Conservation (phyloP, 2,329 filamentous ascomycete genomes). For the Paraphaeosphaeria sporulosa region DNA sequence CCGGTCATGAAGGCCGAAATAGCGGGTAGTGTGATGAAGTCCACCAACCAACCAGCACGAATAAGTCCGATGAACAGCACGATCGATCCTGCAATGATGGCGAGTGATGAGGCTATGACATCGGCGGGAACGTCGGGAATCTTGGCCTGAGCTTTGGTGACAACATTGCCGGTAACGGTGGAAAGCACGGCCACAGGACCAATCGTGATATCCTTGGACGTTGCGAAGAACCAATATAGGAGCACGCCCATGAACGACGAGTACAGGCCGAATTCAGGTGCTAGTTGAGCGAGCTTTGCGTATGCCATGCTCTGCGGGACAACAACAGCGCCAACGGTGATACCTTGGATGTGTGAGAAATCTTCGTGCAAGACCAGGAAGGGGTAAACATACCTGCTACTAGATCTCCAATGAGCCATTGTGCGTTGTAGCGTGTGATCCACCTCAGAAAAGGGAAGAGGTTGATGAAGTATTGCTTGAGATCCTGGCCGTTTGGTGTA, state of each 20-base stretch:
- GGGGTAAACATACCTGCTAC: slow-evolving; percentile 73
- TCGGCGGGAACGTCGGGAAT: slow-evolving; percentile 47
- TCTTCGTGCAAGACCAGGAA: neutral
- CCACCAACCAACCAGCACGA: slow-evolving; percentile 88
- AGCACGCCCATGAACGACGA: slow-evolving; percentile 96
- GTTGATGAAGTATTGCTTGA: slow-evolving; percentile 68
- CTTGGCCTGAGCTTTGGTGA: slow-evolving; percentile 66
- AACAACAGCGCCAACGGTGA: slow-evolving; percentile 79
- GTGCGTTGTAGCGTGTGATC: slow-evolving; percentile 86
- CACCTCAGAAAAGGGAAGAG: slow-evolving; percentile 91
- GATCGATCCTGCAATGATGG: slow-evolving; percentile 80
- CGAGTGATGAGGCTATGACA: slow-evolving; percentile 67
- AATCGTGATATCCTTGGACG: slow-evolving; percentile 98
- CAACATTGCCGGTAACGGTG: slow-evolving; percentile 83
- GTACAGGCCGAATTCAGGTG: slow-evolving; percentile 84
- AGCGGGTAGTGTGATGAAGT: slow-evolving; percentile 89
- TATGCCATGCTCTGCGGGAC: slow-evolving; percentile 97
- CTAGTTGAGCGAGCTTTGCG: slow-evolving; percentile 79
- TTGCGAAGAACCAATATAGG: slow-evolving; percentile 98
- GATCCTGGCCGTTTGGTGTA: slow-evolving; percentile 64
- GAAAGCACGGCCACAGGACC: slow-evolving; percentile 96
- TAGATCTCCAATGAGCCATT: slow-evolving; percentile 89
- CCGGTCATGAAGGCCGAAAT: slow-evolving; percentile 98
- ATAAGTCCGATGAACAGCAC: slow-evolving; percentile 82
- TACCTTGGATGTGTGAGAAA: slow-evolving; percentile 52